Evolutionary conservation across 176 grass and related monocot genomes (phyloP), one percentile per base, ranked within the genome.

Genomic region (Carex parvula): DNA sequence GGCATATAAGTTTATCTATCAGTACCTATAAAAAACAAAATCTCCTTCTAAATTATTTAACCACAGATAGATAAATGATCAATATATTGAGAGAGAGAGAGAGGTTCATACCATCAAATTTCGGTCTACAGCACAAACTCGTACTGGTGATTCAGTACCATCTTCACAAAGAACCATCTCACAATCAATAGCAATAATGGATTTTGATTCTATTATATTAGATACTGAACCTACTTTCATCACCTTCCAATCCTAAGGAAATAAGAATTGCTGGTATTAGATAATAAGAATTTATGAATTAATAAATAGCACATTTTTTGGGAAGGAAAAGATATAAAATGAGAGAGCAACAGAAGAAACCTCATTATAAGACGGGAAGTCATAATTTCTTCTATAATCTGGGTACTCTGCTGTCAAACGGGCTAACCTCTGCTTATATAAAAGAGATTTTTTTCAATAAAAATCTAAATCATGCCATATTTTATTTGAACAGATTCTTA

Each of bases 101-200:
- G 46, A 30, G 15, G 44, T 77, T 77, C 58, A 7, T 93, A 98
- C 95, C 87, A 88, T 81, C 71, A 95, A 72, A 81, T 90, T 90
- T 32, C 64, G 87, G 61, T 98, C 91, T 11, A 98, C 92, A 63
- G 84, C 88, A 83, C 92, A 95, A 63, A 98, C 73, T 89, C 87
- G 86, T 60, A 90, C 92, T 30, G 94, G 84, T 37, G 92, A 89
- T 88, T 98, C 89, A 3, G 86, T 91, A 8, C 91, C 92, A 94
- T 98, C 92, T 6, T 85, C 65, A 79, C 95, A 98, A 85, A 93
- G 88, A 81, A 95, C 95, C 95, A 98, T 98, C 91, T 98, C 95
- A 83, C 95, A 98, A 65, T 98, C 95, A 83, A 98, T 73, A 65
- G 92, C 84, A 50, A 98, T 55, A 84, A 95, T 90, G 70, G 52